These are phyloP conservation scores for Tricholomella constricta DNA, from an alignment of 768 basidiomycete genomes.

Conservation along the genomic window DNA sequence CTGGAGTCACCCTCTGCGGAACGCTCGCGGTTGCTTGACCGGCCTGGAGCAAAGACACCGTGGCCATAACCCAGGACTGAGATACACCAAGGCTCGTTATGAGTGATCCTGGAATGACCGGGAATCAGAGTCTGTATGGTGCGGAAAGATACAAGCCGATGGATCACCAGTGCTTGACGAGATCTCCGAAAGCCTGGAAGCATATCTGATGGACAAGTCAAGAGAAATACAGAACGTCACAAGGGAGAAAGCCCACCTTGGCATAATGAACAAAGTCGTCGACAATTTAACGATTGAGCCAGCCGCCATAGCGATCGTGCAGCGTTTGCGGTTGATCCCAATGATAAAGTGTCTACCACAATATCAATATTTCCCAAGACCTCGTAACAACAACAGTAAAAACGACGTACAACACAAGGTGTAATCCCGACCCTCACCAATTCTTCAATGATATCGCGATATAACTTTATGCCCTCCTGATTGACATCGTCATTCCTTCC, in stretches of 20 bases:
- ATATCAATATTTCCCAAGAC: background rate
- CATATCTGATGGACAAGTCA: slow-evolving; percentile 43
- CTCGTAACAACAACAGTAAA: background rate
- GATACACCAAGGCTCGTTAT: slow-evolving; percentile 76
- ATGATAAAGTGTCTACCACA: slow-evolving; percentile 62
- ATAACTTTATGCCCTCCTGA: slow-evolving; percentile 63
- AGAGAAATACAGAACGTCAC: background rate
- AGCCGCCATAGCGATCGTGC: slow-evolving; percentile 73
- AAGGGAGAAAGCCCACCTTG: slow-evolving; percentile 31
- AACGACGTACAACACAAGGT: slow-evolving; percentile 56
- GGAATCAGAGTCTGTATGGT: slow-evolving; percentile 1
- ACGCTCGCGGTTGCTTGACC: slow-evolving; percentile 59
- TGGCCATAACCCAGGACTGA: slow-evolving; percentile 65
- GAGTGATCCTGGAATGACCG: slow-evolving; percentile 52
- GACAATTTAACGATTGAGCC: slow-evolving; percentile 68
- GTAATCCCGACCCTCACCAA: slow-evolving; percentile 59
- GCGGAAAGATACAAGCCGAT: background rate
- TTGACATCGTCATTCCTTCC: slow-evolving; percentile 67
- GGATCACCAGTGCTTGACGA: slow-evolving; percentile 68
- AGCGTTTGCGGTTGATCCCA: slow-evolving; percentile 80
- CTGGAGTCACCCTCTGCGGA: slow-evolving; percentile 59
- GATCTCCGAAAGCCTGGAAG: slow-evolving; percentile 70
- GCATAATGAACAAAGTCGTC: slow-evolving; percentile 67
- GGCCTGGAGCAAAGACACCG: slow-evolving; percentile 70
- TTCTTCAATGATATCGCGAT: slow-evolving; percentile 66